Percentiles rank a stretch among this genome's conserved stretches.
These are phyloP conservation scores for Gossypium lobatum DNA, from an alignment of 441 rosid genomes.

Conservation along the genomic window DNA sequence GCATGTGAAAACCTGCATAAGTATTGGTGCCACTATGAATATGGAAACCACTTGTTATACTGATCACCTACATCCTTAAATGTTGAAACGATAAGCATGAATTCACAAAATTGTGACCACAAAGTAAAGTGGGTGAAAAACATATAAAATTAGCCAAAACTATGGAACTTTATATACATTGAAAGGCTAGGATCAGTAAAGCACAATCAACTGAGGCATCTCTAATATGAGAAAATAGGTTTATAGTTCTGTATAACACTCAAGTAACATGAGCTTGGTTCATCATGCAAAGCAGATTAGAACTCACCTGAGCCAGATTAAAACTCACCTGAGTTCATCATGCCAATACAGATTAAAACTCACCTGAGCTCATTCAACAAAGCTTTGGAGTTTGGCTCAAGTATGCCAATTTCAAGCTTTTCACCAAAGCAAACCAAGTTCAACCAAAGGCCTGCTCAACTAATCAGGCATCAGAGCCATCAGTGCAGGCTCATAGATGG, in stretches of 20 bases:
- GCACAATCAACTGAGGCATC: not conserved
- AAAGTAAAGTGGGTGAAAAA: not conserved
- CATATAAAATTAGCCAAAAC: not conserved
- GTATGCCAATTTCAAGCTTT: not conserved
- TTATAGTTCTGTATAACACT: not conserved
- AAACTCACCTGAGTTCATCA: not conserved
- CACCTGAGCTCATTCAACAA: not conserved
- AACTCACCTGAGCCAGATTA: not conserved
- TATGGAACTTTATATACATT: not conserved
- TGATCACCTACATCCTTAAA: not conserved
- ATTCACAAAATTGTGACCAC: not conserved
- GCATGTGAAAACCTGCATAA: slow-evolving; percentile 79
- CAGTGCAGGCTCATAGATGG: not conserved
- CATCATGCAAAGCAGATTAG: not conserved
- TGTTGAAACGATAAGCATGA: not conserved
- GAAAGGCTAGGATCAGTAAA: not conserved
- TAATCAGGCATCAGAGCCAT: slow-evolving; percentile 7
- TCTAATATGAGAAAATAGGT: not conserved
- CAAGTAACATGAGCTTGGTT: not conserved
- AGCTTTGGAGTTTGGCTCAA: not conserved
- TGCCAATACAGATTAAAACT: not conserved
- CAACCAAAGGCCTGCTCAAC: slow-evolving; percentile 3
- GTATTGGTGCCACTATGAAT: slow-evolving; percentile 2
- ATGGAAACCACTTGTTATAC: slow-evolving; percentile 4
- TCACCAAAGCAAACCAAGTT: not conserved